phyloP scores from a whole-genome alignment of 345 rosid genomes.

The Raphanus sativus region DNA sequence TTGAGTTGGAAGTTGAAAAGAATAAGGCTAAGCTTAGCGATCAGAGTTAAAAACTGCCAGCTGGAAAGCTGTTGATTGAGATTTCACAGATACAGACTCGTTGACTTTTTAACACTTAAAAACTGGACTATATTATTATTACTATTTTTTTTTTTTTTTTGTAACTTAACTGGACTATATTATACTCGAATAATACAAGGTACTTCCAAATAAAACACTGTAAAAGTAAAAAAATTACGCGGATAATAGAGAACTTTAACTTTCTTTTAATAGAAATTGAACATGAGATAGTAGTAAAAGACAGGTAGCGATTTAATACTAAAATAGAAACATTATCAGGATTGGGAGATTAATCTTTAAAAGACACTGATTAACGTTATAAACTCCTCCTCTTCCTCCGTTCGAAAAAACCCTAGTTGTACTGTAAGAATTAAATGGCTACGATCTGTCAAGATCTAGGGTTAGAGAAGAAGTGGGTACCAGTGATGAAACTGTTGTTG shows the following conservation, averaged over 20 bases:
- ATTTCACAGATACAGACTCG: constrained; percentile 30
- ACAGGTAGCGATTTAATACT: neutral
- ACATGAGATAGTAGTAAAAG: neutral
- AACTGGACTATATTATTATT: neutral
- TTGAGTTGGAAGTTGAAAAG: constrained; percentile 22
- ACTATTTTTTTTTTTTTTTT: no score
- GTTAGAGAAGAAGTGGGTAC: constrained; percentile 87
- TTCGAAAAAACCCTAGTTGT: neutral
- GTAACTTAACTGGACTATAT: neutral
- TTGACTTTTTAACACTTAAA: constrained; percentile 21
- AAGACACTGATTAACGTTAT: constrained; percentile 4
- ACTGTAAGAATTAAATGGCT: constrained; percentile 16
- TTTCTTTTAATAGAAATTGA: neutral
- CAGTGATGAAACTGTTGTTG: constrained; percentile 67
- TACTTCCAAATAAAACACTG: neutral
- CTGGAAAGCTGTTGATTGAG: constrained; percentile 28
- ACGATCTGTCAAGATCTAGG: constrained; percentile 56
- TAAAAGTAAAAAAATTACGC: neutral
- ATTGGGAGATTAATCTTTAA: neutral
- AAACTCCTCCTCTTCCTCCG: neutral
- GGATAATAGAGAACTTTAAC: neutral
- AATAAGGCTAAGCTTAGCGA: constrained; percentile 27
- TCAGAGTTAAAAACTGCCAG: constrained; percentile 28
- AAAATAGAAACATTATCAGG: neutral
- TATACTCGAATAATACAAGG: neutral